Evolutionary conservation across 176 grass and related monocot genomes (phyloP).

Genomic region (Musa itinerans): DNA sequence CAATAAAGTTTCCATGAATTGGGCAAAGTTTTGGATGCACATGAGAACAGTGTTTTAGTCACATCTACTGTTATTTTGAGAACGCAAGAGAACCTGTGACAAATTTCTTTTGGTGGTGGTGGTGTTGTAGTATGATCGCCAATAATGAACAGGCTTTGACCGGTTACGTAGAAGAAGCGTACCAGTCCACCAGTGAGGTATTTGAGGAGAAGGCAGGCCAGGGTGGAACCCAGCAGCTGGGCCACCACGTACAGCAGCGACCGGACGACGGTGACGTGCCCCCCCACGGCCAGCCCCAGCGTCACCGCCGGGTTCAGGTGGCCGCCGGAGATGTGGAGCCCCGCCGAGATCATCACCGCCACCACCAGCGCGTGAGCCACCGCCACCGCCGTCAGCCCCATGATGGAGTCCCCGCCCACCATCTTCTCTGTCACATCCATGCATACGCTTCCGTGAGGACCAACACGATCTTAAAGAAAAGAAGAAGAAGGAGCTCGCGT

Average conservation of each 20-base stretch:
- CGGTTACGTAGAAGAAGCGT: not conserved
- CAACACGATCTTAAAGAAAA: not conserved
- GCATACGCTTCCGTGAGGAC: too few relatives aligned
- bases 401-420: conserved; percentile 48
- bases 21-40: too few relatives aligned
- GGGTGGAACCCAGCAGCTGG: conserved; percentile 48
- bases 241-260: conserved; percentile 48
- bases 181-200: conserved; percentile 46
- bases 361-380: conserved; percentile 68
- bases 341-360: conserved; percentile 63
- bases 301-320: conserved; percentile 88
- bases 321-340: conserved; percentile 69
- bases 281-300: conserved; percentile 47
- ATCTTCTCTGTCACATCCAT: conserved; percentile 36
- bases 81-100: not conserved
- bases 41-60: too few relatives aligned
- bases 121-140: too few relatives aligned
- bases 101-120: not conserved
- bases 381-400: conserved; percentile 65
- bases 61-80: too few relatives aligned
- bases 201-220: conserved; percentile 62
- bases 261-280: conserved; percentile 65
- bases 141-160: not conserved
- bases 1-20: too few relatives aligned
- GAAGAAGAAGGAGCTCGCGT: too few relatives aligned